Evolutionary conservation across 805 yeast species (phyloP), one percentile per base, ranked within the genome.

Genomic region (Zygosaccharomyces lentus): DNA sequence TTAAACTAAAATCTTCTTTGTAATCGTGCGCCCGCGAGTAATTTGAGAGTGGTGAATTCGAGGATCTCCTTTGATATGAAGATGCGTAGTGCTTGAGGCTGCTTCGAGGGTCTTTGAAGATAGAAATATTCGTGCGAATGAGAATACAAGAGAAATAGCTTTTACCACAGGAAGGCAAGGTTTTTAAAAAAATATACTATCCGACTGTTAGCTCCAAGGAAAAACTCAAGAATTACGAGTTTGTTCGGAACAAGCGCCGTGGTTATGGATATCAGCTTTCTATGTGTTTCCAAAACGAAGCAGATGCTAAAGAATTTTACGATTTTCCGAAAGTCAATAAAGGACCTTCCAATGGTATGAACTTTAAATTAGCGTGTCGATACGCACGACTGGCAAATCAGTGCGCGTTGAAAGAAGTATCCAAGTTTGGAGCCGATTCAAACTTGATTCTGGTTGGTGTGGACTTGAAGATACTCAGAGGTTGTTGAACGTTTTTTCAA

Each of bases 331-430:
- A 29, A 37, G 50, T 49, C 21, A 40, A 35, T 30, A 87, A 87
- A 66, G 96, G 96, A 3, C 96, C 96, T 7, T 82, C 90, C 27
- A 74, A 87, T 54, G 96, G 96, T 13, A 87, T 96, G 0, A 87
- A 87, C 66, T 87, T 87, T 69, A 84, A 95, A 0, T 70, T 87
- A 55, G 87, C 87, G 8, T 87, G 91, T 61, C 95, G 96, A 6
- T 87, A 87, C 64, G 75, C 93, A 7, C 79, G 87, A 43, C 71
- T 87, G 52, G 95, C 95, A 2, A 96, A 87, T 62, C 88, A 80
- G 62, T 74, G 71, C 46, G 96, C 87, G 62, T 67, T 88, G 45
- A 91, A 85, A 50, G 90, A 81, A 58, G 81, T 84, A 17, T 86
- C 76, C 45, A 70, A 77, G 57, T 87, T 87, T 82, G 95, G 91